phyloP scores from a whole-genome alignment of 2,329 filamentous ascomycete species.

The Cladobotryum protrusum region DNA sequence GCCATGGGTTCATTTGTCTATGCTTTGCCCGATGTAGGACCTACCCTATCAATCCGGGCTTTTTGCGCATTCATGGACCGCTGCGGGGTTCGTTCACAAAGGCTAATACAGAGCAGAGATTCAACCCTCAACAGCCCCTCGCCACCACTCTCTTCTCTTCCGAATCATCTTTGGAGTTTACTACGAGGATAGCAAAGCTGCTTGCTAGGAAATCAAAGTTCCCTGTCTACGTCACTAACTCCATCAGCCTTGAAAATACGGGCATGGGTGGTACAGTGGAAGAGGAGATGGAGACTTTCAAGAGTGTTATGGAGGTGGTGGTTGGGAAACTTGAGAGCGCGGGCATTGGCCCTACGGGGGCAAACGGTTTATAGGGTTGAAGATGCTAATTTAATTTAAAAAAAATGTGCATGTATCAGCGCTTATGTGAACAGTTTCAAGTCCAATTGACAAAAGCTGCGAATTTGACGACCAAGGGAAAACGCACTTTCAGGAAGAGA shows the following conservation, averaged over 20 bases:
- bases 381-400: no score
- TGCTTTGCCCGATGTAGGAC: conserved; percentile 76
- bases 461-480: no score
- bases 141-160: conserved; percentile 74
- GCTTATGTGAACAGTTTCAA: no score
- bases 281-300: conserved; percentile 89
- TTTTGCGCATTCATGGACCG: neutral
- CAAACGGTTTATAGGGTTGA: neutral
- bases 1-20: conserved; percentile 88
- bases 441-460: no score
- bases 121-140: conserved; percentile 55
- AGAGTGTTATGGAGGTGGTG: conserved; percentile 65
- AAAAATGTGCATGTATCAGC: no score
- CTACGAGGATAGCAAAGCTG: conserved; percentile 76
- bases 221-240: conserved; percentile 88
- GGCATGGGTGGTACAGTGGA: conserved; percentile 77
- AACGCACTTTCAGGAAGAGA: no score
- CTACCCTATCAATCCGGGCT: neutral
- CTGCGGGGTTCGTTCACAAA: neutral
- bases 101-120: conserved; percentile 32
- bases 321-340: conserved; percentile 14
- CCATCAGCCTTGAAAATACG: conserved; percentile 67
- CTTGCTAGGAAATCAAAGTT: conserved; percentile 65
- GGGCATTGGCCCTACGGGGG: neutral
- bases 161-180: conserved; percentile 76